Conservation (phyloP, 2,329 filamentous ascomycete species). For the Phaeosphaeriaceae sp. region DNA sequence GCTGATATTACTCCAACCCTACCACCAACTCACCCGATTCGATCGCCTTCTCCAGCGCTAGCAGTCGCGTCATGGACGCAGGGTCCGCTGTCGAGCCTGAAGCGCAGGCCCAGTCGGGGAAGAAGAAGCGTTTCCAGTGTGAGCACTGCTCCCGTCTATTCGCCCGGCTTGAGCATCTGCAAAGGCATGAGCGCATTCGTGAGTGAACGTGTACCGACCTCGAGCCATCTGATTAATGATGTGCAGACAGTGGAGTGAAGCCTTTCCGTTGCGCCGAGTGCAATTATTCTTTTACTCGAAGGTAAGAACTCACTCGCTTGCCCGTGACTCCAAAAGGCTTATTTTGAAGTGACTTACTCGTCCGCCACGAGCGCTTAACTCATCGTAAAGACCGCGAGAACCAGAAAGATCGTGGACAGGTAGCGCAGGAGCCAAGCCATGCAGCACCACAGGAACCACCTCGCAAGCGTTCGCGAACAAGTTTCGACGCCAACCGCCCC, state of each 20-base stretch:
- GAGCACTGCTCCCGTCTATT: slow-evolving; percentile 41
- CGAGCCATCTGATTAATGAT: slow-evolving; percentile 14
- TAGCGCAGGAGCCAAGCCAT: slow-evolving; percentile 11
- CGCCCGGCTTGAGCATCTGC: slow-evolving; percentile 51
- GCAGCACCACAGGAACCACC: slow-evolving; percentile 24
- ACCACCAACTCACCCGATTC: slow-evolving; percentile 6
- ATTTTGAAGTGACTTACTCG: slow-evolving; percentile 48
- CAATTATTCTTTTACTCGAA: slow-evolving; percentile 52
- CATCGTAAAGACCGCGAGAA: slow-evolving; percentile 39
- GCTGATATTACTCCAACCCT: slow-evolving; percentile 10
- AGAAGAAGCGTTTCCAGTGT: slow-evolving; percentile 47
- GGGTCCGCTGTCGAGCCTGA: slow-evolving; percentile 20
- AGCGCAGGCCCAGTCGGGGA: slow-evolving; percentile 26
- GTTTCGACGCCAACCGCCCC: slow-evolving; percentile 30
- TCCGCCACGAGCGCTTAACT: slow-evolving; percentile 50
- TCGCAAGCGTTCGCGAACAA: slow-evolving; percentile 35
- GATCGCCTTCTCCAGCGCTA: slow-evolving; percentile 14
- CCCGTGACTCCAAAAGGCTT: neutral
- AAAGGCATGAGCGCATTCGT: slow-evolving; percentile 51
- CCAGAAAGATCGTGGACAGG: slow-evolving; percentile 15
- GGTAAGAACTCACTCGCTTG: slow-evolving; percentile 32
- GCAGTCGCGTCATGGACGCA: slow-evolving; percentile 28
- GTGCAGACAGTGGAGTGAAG: slow-evolving; percentile 49
- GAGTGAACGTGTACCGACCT: slow-evolving; percentile 13
- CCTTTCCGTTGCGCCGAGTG: slow-evolving; percentile 50